Evolutionary conservation across 768 basidiomycete genomes (phyloP), one percentile per base, ranked within the genome.

Genomic region (Collybia nuda): DNA sequence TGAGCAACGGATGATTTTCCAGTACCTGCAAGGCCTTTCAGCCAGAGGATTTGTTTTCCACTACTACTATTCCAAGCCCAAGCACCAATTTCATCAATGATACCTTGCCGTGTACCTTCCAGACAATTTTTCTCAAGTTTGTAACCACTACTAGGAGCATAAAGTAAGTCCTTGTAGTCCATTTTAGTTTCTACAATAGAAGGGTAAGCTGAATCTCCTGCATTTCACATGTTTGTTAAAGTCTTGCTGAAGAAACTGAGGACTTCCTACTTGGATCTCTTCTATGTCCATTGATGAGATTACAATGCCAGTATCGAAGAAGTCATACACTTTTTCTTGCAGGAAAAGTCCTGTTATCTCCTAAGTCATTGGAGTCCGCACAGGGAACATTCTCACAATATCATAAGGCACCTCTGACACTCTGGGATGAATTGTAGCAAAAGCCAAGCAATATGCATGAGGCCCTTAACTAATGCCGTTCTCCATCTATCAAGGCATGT

Each of bases 281-380:
- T 77, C 7, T 78, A 77, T 55, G 67, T n/a, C n/a, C n/a, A n/a
- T n/a, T n/a, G n/a, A n/a, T n/a, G n/a, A n/a, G n/a, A n/a, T n/a
- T n/a, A n/a, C 52, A 62, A 69, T 9, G 79, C 78, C 7, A 67
- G 69, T 14, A 68, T 85, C 41, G 74, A 78, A 54, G 84, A 86
- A 62, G 62, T 84, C 26, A 82, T 85, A 69, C 69, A 18, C 70
- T 85, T 35, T 77, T 85, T 43, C 61, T 64, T 5, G 58, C 66
- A 21, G 75, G 83, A 15, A 84, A 83, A 57, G 79, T 83, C 15
- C 59, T 78, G 3, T 79, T n/a, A 81, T 54, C 65, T 70, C 17
- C 69, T 69, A 45, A 48, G 62, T 42, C 48, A 35, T 38, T 18
- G 36, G 17, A 22, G n/a, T n/a, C 26, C 23, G 26, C 37, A 21